A percentile compares a stretch with the other conserved stretches of the same genome.
Conservation (phyloP, 768 basidiomycete genomes). For the Asterophora parasitica region DNA sequence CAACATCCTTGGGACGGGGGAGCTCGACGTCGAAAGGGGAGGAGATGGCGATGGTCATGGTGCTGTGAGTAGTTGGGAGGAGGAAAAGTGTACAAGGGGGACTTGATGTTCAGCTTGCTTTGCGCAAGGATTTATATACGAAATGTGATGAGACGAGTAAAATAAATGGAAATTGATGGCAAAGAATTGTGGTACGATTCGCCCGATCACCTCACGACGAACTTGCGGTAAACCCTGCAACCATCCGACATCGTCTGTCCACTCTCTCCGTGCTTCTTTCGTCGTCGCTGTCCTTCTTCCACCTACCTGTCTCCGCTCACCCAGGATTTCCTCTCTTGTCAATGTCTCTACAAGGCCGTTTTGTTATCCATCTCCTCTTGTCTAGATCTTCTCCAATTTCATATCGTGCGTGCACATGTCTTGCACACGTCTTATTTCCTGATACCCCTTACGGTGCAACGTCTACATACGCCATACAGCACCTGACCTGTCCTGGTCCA, state of each 20-base stretch:
- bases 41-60: constrained; percentile 38
- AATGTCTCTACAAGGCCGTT: not conserved
- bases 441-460: not conserved
- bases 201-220: constrained; percentile 8
- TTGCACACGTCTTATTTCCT: not conserved
- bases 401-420: not conserved
- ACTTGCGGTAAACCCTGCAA: not conserved
- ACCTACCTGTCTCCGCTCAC: not conserved
- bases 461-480: not conserved
- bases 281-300: not conserved
- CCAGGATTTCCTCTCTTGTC: not conserved
- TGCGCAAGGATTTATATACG: constrained; percentile 27
- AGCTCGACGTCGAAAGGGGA: constrained; percentile 31
- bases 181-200: constrained; percentile 46
- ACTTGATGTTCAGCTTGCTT: constrained; percentile 10
- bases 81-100: constrained; percentile 11
- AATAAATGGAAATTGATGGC: constrained; percentile 29
- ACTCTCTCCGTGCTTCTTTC: not conserved
- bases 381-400: not conserved
- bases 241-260: too few species aligned
- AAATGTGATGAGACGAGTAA: constrained; percentile 28
- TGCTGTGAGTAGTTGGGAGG: constrained; percentile 13
- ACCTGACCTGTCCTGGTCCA: not conserved
- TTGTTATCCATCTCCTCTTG: not conserved
- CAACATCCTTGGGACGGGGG: constrained; percentile 85